Percentiles rank a stretch among this genome's conserved stretches.
Evolutionary conservation across 139 green algal genomes (phyloP).

Genomic region (Auxenochlorella protothecoides): DNA sequence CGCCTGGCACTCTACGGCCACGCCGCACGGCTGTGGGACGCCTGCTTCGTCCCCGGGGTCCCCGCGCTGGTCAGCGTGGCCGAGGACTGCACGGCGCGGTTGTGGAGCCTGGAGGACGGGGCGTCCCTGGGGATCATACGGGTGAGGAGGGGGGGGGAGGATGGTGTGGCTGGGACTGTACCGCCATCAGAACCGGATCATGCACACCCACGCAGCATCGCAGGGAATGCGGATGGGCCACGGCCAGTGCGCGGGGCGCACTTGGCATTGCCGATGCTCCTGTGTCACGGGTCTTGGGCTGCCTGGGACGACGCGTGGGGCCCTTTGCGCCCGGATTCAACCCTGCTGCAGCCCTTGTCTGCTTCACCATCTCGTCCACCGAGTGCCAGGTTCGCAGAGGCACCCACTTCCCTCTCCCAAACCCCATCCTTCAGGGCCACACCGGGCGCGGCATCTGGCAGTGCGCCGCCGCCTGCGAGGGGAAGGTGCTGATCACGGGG

Average conservation of each 20-base stretch:
- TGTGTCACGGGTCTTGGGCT: neutral
- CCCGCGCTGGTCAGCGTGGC: conserved; percentile 14
- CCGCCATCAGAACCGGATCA: no score
- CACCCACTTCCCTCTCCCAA: neutral
- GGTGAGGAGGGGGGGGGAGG: neutral
- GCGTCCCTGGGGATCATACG: conserved; percentile 3
- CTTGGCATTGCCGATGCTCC: no score
- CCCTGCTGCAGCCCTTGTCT: neutral
- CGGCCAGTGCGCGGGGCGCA: no score
- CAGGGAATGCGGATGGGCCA: no score
- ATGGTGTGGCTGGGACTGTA: no score
- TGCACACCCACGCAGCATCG: no score
- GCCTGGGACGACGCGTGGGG: neutral
- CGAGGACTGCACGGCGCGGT: conserved; percentile 30
- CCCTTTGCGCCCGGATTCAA: neutral
- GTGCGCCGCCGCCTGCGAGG: neutral
- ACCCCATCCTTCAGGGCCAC: conserved; percentile 20
- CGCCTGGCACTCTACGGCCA: conserved; percentile 23
- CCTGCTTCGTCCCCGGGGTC: conserved; percentile 4
- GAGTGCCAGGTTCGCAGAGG: no score
- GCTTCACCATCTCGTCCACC: no score
- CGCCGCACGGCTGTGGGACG: conserved; percentile 25
- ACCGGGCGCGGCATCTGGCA: conserved; percentile 25
- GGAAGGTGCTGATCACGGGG: conserved; percentile 16
- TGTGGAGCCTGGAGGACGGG: conserved; percentile 22